Base-by-base conservation (phyloP, 257 asterid species). In the Eucommia ulmoides region DNA sequence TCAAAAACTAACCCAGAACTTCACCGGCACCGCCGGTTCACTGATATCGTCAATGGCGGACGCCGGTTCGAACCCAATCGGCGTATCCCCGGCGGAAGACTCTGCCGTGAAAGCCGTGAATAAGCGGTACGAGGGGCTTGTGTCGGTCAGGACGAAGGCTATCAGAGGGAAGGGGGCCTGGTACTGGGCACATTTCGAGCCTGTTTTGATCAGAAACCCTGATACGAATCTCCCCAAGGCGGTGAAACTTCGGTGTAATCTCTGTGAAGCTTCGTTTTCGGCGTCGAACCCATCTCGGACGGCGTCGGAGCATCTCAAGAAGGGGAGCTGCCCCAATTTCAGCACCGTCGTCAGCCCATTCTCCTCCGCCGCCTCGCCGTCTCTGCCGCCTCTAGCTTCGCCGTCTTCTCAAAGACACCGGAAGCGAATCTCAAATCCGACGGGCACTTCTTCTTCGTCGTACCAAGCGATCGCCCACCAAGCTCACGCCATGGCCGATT, bases 141-240 rank as follows among this genome's bases (percentile, higher is more conserved):
- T 73, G 44, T 64, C 77, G 8, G 79, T 84, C 63, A 84, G 94
- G 14, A 80, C 79, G 1, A 88, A 88, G 76, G 95, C 97, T 1
- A 68, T 75, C 11, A 82, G 80, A 58, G 97, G 97, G 53, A 88
- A 84, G 74, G 97, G 97, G 18, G 97, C 97, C 1, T 88, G 97
- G 97, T 88, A 88, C 44, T 88, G 97, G 97, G 70, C 84, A 64
- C 94, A 88, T 60, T 73, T 88, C 8, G 95, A 88, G 72, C 97
- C 97, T 17, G 56, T 84, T 61, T 51, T 84, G 57, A 60, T 88
- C 49, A 69, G 52, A 18, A 70, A 76, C 22, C 76, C 89, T 2
- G 95, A 82, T n/a, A 77, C 76, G 53, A 59, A 76, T 58, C 59
- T 51, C 23, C 95, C 95, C 0, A 84, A 84, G 48, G 81, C 94